Conservation (phyloP, 768 basidiomycete genomes). For the Mycena olivaceomarginata region DNA sequence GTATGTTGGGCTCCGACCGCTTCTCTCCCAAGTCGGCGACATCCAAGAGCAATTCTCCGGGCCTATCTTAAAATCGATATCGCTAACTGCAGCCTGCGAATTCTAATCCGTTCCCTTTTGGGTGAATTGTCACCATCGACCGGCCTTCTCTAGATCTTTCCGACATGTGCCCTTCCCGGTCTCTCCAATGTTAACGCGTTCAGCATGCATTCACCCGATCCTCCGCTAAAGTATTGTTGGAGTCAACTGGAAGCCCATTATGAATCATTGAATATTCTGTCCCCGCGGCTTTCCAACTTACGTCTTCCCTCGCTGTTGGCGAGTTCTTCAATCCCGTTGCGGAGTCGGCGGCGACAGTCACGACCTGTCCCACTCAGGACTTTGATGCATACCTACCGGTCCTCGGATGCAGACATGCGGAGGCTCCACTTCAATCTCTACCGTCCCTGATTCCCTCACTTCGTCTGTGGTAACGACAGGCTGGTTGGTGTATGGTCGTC, state of each 20-base stretch:
- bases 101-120: conserved; percentile 54
- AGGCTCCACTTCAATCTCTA: conserved; percentile 46
- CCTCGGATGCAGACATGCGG: conserved; percentile 53
- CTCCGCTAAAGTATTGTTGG: conserved; percentile 48
- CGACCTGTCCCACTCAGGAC: conserved; percentile 60
- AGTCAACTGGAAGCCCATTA: background rate
- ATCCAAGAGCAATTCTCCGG: conserved; percentile 46
- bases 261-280: conserved; percentile 29
- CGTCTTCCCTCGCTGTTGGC: conserved; percentile 54
- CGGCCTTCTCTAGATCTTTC: conserved; percentile 57
- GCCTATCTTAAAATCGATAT: conserved; percentile 64
- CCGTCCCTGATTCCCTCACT: conserved; percentile 52
- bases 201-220: conserved; percentile 72
- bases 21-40: conserved; percentile 55
- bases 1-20: conserved; percentile 58
- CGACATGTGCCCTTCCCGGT: conserved; percentile 82
- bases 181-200: conserved; percentile 75
- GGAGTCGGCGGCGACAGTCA: conserved; percentile 43
- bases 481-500: conserved; percentile 63
- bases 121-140: conserved; percentile 56
- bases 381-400: conserved; percentile 46
- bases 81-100: conserved; percentile 58
- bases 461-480: conserved; percentile 66
- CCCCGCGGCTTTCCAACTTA: conserved; percentile 8
- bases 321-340: conserved; percentile 55